Base-by-base conservation (phyloP, 768 basidiomycete genomes). In the Favolaschia claudopus region DNA sequence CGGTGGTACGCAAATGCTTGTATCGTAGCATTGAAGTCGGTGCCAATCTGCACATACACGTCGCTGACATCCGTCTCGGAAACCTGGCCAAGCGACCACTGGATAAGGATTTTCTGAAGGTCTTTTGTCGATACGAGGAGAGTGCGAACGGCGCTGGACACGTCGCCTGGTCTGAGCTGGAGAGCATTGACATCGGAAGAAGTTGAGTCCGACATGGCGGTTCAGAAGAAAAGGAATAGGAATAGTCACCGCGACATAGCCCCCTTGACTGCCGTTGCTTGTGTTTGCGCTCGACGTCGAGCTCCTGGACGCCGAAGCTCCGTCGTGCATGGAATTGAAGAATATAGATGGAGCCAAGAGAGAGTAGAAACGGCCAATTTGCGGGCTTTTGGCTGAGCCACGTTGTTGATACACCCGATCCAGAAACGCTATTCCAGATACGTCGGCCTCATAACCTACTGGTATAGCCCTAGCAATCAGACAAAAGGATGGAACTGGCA, bases 31-130 rank as follows among this genome's bases (percentile, higher is more conserved):
- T 95, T 95, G 79, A 97, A 96, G 65, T 95, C 90, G 68, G 91
- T 90, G 39, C 94, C 95, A 15, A 97, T 84, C 65, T 87, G 84
- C 51, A 99, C 92, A 72, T 95, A 99, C 50, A 92, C 84, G 72
- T 96, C 88, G 79, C 91, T 93, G 67, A 99, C 93, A 68, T 93
- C 79, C 14, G 74, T 77, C 50, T 93, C 89, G 2, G 82, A 74
- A 1, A 86, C 86, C 40, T 82, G 77, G 4, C 80, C 77, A 1
- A 74, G 60, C 45, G 87, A 84, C 94, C 95, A 96, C 58, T 82
- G 82, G 25, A 76, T 80, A 42, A 96, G 82, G 2, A 83, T 74
- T 15, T 91, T 86, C 66, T 96, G 88, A 17, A 99, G 85, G 53
- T 85, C 82, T 66, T 90, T 91, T n/a, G 94, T 96, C 39, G 92